These are phyloP conservation scores for Cicer arietinum DNA, from an alignment of 306 rosid species.

Conservation along the genomic window DNA sequence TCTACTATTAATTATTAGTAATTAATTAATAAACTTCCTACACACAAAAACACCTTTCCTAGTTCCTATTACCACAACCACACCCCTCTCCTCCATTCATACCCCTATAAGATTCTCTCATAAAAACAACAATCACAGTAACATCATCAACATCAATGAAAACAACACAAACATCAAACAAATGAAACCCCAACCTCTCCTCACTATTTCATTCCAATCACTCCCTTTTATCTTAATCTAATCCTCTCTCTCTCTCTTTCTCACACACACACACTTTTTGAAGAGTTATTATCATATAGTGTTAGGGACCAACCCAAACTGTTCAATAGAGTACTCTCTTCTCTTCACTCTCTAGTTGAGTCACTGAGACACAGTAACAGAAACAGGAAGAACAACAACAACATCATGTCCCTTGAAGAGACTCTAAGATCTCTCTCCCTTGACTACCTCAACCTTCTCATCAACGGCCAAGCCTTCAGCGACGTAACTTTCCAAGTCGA, in stretches of 20 bases:
- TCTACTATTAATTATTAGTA: background rate
- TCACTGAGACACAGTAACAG: background rate
- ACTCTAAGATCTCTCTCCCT: constrained; percentile 85
- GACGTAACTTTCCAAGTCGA: constrained; percentile 98
- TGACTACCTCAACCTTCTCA: constrained; percentile 87
- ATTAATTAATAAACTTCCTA: background rate
- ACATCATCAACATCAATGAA: constrained; percentile 39
- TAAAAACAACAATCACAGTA: constrained; percentile 8
- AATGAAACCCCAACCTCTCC: constrained; percentile 47
- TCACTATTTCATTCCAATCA: constrained; percentile 40
- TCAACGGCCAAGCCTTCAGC: constrained; percentile 98
- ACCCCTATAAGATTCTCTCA: background rate
- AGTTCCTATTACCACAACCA: constrained; percentile 53
- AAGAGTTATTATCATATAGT: constrained; percentile 12
- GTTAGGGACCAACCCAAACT: constrained; percentile 41
- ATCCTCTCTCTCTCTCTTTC: background rate
- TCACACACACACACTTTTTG: background rate
- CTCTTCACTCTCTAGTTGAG: background rate
- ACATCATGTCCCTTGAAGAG: constrained; percentile 70
- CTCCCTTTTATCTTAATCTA: background rate
- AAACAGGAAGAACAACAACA: background rate
- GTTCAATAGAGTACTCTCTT: constrained; percentile 22
- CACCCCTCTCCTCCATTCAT: constrained; percentile 26
- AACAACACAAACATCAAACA: constrained; percentile 44
- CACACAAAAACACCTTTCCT: constrained; percentile 35